Evolutionary conservation across 2,329 filamentous ascomycete species (phyloP).

Genomic region (Claviceps sp.): DNA sequence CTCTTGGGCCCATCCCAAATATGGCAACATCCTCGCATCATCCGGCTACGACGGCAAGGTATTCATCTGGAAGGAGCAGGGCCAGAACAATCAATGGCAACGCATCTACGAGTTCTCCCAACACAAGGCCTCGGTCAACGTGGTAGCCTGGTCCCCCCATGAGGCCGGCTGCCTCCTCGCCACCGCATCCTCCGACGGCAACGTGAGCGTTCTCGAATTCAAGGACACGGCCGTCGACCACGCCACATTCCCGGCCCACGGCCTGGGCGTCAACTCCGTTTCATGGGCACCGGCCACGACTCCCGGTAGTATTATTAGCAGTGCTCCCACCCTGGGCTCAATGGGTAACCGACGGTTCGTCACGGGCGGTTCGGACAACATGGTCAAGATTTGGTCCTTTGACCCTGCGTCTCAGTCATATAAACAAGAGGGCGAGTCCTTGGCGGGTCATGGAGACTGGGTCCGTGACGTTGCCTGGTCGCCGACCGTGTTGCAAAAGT

Average conservation of each 20-base stretch:
- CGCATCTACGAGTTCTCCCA: constrained; percentile 85
- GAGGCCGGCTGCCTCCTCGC: constrained; percentile 90
- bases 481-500: constrained; percentile 86
- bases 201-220: constrained; percentile 90
- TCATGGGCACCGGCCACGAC: constrained; percentile 82
- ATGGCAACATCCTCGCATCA: constrained; percentile 92
- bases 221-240: constrained; percentile 90
- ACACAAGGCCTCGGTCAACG: constrained; percentile 93
- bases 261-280: constrained; percentile 87
- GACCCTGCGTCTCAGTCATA: constrained; percentile 49
- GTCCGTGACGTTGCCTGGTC: constrained; percentile 96
- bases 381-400: constrained; percentile 86
- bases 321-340: constrained; percentile 44
- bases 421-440: constrained; percentile 46
- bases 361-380: constrained; percentile 86
- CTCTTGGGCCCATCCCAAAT: constrained; percentile 96
- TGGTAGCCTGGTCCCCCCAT: constrained; percentile 94
- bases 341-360: constrained; percentile 70
- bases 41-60: constrained; percentile 96
- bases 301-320: constrained; percentile 74
- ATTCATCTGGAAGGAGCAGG: constrained; percentile 91
- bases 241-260: constrained; percentile 81
- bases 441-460: constrained; percentile 86
- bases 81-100: constrained; percentile 51
- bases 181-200: constrained; percentile 86